Evolutionary conservation across 177 flowering plant genomes (phyloP), one percentile per base, ranked within the genome.

Genomic region (Vitis hybrid): DNA sequence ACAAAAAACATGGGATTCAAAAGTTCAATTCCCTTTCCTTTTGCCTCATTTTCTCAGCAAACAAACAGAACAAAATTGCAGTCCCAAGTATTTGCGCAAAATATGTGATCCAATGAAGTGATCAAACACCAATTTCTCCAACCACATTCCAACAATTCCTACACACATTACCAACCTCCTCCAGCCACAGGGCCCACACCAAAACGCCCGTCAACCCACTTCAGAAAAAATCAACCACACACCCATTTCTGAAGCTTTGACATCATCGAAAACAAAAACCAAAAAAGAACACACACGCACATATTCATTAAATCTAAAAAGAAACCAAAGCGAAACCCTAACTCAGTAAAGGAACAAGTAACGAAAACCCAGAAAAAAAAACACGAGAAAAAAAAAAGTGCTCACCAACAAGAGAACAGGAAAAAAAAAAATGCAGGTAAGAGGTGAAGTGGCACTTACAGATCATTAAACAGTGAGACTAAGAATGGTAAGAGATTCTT

Each of bases 371-470:
- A 60, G 54, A 50, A 19, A 52, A 60, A 2, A 74, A 59, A 17
- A 10, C 3, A 11, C 1, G 8, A 10, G 3, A 33, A 0, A 59
- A 55, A 58, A 0, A n/a, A 51, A 18, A 18, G 22, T 1, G 53
- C 66, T 28, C 57, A 11, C 47, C 62, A 64, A 49, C 20, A 53
- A 50, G 52, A 38, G 38, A 58, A 55, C 11, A 62, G n/a, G 1
- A 38, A 38, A 38, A 38, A 38, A 38, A 2, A 19, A 20, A 49
- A 33, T 7, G 61, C 17, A 18, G 19, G 56, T 31, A 59, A 31
- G 18, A n/a, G 19, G 11, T 58, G 55, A 75, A 17, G 18, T 44
- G 53, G 54, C 2, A 81, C 78, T 81, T 38, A 38, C 47, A 38
- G 47, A 38, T 38, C 47, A 38, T 38, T 38, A 38, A 38, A 38